Percentiles rank a stretch among this genome's conserved stretches.
phyloP scores from a whole-genome alignment of 768 basidiomycete genomes.

The Podaxis sp. region DNA sequence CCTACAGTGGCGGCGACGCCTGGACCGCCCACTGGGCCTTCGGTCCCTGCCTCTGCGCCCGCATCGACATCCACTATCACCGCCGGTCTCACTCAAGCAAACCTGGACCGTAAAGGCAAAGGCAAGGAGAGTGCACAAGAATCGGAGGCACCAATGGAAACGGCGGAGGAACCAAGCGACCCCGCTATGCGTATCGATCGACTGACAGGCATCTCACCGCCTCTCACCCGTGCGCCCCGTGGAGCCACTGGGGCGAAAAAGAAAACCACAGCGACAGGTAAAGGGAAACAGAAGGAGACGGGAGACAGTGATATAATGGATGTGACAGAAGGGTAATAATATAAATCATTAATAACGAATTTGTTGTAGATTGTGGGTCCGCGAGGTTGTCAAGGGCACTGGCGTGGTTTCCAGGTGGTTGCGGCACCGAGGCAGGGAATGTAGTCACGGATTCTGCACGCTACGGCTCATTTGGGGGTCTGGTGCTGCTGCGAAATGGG shows the following conservation, averaged over 20 bases:
- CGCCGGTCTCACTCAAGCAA: neutral
- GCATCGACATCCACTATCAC: neutral
- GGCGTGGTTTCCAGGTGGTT: neutral
- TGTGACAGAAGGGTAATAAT: neutral
- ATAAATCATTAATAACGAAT: neutral
- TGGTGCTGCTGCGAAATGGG: neutral
- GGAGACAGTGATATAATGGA: neutral
- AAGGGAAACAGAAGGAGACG: conserved; percentile 12
- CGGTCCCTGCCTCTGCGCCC: neutral
- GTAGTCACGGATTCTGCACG: neutral
- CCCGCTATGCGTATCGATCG: conserved; percentile 21
- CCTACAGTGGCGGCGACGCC: too few relatives aligned
- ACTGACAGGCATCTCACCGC: conserved; percentile 23
- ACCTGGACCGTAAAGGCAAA: neutral
- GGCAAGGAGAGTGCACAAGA: conserved; percentile 18
- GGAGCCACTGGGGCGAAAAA: conserved; percentile 11
- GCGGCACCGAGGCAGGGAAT: neutral
- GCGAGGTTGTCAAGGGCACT: neutral
- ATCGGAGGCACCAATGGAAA: neutral
- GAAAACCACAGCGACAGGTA: conserved; percentile 1
- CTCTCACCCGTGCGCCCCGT: conserved; percentile 18
- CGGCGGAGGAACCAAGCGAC: conserved; percentile 1
- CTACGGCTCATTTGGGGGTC: neutral
- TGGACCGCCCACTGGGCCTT: neutral
- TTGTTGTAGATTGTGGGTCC: neutral